Evolutionary conservation across 1,284 basidiomycete species (phyloP), one percentile per base, ranked within the genome.

Genomic region (Boletus semigastroideus): DNA sequence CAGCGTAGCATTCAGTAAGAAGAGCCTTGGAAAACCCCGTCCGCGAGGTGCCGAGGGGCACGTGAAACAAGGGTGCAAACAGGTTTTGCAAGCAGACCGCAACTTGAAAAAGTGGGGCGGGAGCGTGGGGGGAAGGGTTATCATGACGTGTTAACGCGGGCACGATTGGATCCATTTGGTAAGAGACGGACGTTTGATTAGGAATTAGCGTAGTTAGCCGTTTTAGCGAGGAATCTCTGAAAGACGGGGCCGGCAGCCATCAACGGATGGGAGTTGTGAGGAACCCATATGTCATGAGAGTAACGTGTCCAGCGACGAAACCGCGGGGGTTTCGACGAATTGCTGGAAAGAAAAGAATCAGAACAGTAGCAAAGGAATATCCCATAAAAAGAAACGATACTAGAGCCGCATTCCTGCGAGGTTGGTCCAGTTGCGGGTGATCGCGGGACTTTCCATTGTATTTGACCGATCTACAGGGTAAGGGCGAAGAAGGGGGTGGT

Each of bases 201-300:
- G 9, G 53, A 67, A 62, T 70, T 67, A 71, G 53, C 55, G 55
- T 70, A 54, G 64, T 71, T 70, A 68, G 54, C 57, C 67, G 56
- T 70, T 66, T 71, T 65, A 47, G 49, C 59, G 65, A 41, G 36
- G 17, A 58, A 60, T 65, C 55, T 52, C 54, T 63, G 36, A 46
- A 30, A 25, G 46, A 53, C 61, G 61, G 63, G 53, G 28, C 63
- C 63, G 59, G 52, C 28, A 19, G 13, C 7, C 17, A 34, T 42
- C 52, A 52, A n/a, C 12, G 36, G 34, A 39, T 44, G 39, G 13
- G 40, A 27, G 49, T 20, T 39, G n/a, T n/a, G 44, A 39, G 38
- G 41, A 40, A 22, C 30, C 7, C 12, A 42, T 31, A 41, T 36
- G 45, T 53, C 44, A 51, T 41, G 46, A 25, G 36, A 25, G 36